Conservation (phyloP, 371 early-diverging fungal species). For the Lichtheimia hyalospora region DNA sequence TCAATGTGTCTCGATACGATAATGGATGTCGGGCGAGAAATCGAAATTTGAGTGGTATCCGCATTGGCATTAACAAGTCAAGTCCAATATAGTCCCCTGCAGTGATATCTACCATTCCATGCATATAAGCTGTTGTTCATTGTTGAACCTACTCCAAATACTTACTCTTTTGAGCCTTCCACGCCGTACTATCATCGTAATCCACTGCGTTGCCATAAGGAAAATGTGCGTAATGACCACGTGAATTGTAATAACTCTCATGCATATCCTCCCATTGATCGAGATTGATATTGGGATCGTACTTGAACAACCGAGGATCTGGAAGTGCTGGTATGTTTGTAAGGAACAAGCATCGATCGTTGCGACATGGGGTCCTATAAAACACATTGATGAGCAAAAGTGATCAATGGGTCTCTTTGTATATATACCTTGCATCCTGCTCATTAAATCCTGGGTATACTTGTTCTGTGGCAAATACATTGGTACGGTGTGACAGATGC, state of each 20-base stretch:
- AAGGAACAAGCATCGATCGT: conserved; percentile 60
- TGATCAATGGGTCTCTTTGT: neutral
- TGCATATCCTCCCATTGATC: conserved; percentile 45
- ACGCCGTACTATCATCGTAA: conserved; percentile 38
- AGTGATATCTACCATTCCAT: conserved; percentile 27
- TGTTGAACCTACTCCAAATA: conserved; percentile 16
- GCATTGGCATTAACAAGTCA: conserved; percentile 58
- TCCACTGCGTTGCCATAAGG: conserved; percentile 61
- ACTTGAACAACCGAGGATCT: conserved; percentile 47
- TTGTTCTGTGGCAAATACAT: conserved; percentile 34
- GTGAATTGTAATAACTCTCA: conserved; percentile 40
- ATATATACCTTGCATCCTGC: conserved; percentile 33
- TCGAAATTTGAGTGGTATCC: conserved; percentile 44
- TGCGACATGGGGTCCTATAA: conserved; percentile 44
- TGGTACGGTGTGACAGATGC: conserved; percentile 27
- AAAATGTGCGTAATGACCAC: conserved; percentile 21
- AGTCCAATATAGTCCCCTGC: conserved; percentile 65
- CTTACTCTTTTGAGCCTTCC: conserved; percentile 42
- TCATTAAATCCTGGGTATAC: conserved; percentile 37
- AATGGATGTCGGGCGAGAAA: conserved; percentile 41
- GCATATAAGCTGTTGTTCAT: neutral
- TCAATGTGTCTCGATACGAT: conserved; percentile 25
- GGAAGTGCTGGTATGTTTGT: conserved; percentile 57
- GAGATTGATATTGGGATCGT: conserved; percentile 50
- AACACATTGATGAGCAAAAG: neutral